A percentile compares a stretch with the other conserved stretches of the same genome.
Conservation (phyloP, 2,329 filamentous ascomycete genomes). For the Pseudopithomyces chartarum region DNA sequence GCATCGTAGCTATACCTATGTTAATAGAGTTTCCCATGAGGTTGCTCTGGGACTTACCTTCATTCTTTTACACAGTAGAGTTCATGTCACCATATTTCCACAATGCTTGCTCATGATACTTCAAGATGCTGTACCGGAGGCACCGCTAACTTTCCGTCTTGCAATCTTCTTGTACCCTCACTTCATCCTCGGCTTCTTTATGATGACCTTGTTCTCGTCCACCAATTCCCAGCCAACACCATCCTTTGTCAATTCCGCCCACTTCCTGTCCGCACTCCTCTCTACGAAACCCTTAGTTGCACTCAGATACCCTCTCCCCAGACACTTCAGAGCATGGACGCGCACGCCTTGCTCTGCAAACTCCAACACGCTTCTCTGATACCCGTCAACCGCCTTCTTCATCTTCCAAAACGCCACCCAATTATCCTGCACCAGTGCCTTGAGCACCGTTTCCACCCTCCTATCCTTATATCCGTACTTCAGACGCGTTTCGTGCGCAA, state of each 20-base stretch:
- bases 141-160: no score
- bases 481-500: constrained; percentile 71
- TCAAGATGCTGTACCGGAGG: no score
- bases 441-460: constrained; percentile 71
- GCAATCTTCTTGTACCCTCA: constrained; percentile 17
- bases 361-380: constrained; percentile 78
- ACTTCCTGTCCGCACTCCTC: constrained; percentile 68
- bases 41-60: no score
- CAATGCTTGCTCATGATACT: no score
- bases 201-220: constrained; percentile 71
- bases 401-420: constrained; percentile 79
- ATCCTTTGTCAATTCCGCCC: constrained; percentile 72
- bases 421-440: constrained; percentile 77
- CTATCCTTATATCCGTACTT: constrained; percentile 66
- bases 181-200: constrained; percentile 64
- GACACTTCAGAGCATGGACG: constrained; percentile 80
- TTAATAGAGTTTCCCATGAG: no score
- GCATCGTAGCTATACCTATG: no score
- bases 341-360: constrained; percentile 78
- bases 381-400: constrained; percentile 75
- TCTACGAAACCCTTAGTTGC: constrained; percentile 74
- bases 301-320: constrained; percentile 79
- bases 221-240: constrained; percentile 86
- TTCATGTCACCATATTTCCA: no score
- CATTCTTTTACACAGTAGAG: no score